A percentile compares a stretch with the other conserved stretches of the same genome.
phyloP scores from a whole-genome alignment of 1,284 basidiomycete species.

The Tylopilus sp. region DNA sequence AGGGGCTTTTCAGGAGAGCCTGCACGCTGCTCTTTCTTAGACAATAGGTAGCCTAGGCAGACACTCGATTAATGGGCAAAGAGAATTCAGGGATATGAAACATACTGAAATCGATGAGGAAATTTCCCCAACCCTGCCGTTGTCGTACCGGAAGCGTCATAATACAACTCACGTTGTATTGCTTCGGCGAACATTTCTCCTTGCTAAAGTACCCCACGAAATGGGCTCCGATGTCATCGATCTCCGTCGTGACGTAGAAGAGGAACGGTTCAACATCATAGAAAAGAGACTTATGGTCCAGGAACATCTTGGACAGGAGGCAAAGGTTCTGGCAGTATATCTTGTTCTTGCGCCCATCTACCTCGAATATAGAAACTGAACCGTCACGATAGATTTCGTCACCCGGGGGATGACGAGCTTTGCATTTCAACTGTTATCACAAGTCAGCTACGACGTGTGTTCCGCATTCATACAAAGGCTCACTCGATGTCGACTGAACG shows the following conservation, averaged over 20 bases:
- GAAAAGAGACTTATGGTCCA: slow-evolving; percentile 98
- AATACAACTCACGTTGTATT: slow-evolving; percentile 98
- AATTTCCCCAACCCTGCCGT: slow-evolving; percentile 90
- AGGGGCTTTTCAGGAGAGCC: slow-evolving; percentile 94
- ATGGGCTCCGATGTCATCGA: slow-evolving; percentile 83
- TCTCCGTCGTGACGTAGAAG: slow-evolving; percentile 96
- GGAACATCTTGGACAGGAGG: slow-evolving; percentile 97
- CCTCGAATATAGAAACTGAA: slow-evolving; percentile 89
- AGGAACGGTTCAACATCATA: slow-evolving; percentile 99
- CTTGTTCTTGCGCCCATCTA: slow-evolving; percentile 98
- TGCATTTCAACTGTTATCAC: slow-evolving; percentile 79
- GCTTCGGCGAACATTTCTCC: slow-evolving; percentile 93
- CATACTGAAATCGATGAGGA: slow-evolving; percentile 95
- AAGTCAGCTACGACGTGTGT: slow-evolving; percentile 17
- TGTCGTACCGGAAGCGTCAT: slow-evolving; percentile 98
- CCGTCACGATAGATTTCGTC: slow-evolving; percentile 98
- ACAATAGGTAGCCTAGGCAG: slow-evolving; percentile 82
- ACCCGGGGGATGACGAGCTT: slow-evolving; percentile 89
- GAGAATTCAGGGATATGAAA: slow-evolving; percentile 21
- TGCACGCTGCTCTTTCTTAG: slow-evolving; percentile 85
- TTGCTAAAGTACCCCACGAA: slow-evolving; percentile 99
- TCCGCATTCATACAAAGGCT: slow-evolving; percentile 27
- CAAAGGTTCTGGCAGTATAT: slow-evolving; percentile 99
- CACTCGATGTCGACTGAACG: slow-evolving; percentile 81
- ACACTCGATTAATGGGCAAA: slow-evolving; percentile 1